These are phyloP conservation scores for Trifolium subterraneum DNA, from an alignment of 306 rosid species.

Conservation along the genomic window DNA sequence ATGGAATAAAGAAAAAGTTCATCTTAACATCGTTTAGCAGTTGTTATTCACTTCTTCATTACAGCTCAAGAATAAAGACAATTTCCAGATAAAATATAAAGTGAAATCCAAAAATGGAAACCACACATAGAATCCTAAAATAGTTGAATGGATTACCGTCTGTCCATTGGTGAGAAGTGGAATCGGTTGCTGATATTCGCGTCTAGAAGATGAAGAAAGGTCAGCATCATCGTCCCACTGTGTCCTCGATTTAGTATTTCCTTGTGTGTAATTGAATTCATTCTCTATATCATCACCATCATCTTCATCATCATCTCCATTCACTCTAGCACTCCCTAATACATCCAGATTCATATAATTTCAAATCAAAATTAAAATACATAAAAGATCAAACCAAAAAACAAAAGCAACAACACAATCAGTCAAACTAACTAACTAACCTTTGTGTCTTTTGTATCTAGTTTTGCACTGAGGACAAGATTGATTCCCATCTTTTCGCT, in stretches of 20 bases:
- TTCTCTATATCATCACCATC: slow-evolving; percentile 89
- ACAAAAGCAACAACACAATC: not conserved
- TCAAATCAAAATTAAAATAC: slow-evolving; percentile 5
- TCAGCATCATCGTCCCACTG: slow-evolving; percentile 87
- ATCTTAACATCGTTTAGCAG: not conserved
- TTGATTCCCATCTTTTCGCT: slow-evolving; percentile 90
- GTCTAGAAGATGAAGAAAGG: slow-evolving; percentile 87
- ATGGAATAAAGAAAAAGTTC: not conserved
- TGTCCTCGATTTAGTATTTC: slow-evolving; percentile 61
- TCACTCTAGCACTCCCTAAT: slow-evolving; percentile 95
- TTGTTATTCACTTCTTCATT: slow-evolving; percentile 1
- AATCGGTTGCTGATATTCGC: slow-evolving; percentile 82
- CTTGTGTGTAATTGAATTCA: slow-evolving; percentile 70
- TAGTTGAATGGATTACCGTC: slow-evolving; percentile 51
- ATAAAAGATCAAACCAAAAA: not conserved
- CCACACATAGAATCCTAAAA: not conserved
- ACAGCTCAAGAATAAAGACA: slow-evolving; percentile 20
- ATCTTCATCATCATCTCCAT: slow-evolving; percentile 95
- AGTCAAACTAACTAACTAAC: slow-evolving; percentile 49
- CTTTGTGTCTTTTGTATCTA: slow-evolving; percentile 90
- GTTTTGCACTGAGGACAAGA: slow-evolving; percentile 99
- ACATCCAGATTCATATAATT: slow-evolving; percentile 38
- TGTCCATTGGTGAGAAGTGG: slow-evolving; percentile 94
- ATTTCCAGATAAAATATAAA: slow-evolving; percentile 22
- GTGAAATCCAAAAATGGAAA: not conserved